Evolutionary conservation across 192 early-diverging fungal species (phyloP).

Genomic region (Coemansia sp.): DNA sequence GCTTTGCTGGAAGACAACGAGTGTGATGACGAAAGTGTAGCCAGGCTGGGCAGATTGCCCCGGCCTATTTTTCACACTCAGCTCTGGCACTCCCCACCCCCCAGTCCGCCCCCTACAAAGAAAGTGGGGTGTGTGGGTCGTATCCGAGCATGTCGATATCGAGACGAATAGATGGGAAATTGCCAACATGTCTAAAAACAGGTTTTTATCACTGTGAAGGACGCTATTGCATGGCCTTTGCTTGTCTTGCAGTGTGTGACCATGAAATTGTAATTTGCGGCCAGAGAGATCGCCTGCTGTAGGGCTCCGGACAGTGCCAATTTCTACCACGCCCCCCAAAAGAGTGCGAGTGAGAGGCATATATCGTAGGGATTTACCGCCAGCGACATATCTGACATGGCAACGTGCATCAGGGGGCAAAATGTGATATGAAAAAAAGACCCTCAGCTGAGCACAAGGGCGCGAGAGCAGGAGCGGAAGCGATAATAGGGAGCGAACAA

Average conservation of each 20-base stretch:
- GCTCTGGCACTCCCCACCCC: neutral
- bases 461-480: neutral
- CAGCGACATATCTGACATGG: neutral
- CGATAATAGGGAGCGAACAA: neutral
- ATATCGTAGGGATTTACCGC: neutral
- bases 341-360: neutral
- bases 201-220: conserved; percentile 4
- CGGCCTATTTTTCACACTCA: neutral
- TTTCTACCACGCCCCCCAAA: neutral
- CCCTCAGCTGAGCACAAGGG: conserved; percentile 4
- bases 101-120: neutral
- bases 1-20: neutral
- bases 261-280: neutral
- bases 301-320: neutral
- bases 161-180: neutral
- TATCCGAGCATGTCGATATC: neutral
- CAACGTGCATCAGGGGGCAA: neutral
- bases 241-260: conserved; percentile 1
- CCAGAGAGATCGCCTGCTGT: neutral
- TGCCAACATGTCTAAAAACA: neutral
- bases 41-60: neutral
- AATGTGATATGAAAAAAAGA: neutral
- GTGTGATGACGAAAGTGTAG: neutral
- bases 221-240: neutral
- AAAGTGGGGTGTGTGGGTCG: neutral